These are phyloP conservation scores for Typha latifolia DNA, from an alignment of 176 grass and related monocot genomes.

Conservation along the genomic window DNA sequence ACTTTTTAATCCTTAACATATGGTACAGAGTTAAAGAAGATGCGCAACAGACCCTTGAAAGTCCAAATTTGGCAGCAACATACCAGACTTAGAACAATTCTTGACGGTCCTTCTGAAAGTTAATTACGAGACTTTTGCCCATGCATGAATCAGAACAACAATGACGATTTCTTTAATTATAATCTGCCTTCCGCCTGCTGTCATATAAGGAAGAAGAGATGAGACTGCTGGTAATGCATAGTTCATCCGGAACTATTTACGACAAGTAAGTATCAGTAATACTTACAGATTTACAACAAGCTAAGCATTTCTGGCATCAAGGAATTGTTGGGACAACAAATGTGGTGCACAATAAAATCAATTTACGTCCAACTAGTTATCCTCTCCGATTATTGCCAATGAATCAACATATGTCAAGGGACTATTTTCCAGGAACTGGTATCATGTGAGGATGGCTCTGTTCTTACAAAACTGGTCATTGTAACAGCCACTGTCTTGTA, in stretches of 20 bases:
- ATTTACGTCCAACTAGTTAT: neutral
- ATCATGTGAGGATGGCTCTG: neutral
- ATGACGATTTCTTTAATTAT: neutral
- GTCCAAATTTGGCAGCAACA: too few species aligned
- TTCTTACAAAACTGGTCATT: neutral
- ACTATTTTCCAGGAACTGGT: neutral
- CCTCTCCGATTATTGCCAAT: neutral
- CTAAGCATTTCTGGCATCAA: neutral
- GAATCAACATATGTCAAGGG: neutral
- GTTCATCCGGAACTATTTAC: neutral
- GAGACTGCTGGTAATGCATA: neutral
- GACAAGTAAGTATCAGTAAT: neutral
- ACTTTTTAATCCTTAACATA: too few species aligned
- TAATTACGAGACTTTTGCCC: neutral
- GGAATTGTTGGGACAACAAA: neutral
- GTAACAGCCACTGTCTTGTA: neutral
- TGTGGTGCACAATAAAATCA: neutral
- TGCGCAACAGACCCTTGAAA: too few species aligned
- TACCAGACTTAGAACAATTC: neutral
- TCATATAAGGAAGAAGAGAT: neutral
- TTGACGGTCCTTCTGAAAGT: too few species aligned
- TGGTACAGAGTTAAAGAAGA: too few species aligned
- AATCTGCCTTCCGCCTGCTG: neutral
- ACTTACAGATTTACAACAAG: constrained; percentile 2
- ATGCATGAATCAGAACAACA: neutral